A percentile compares a stretch with the other conserved stretches of the same genome.
Evolutionary conservation across 2,329 filamentous ascomycete species (phyloP).

Genomic region (Zalaria obscura): DNA sequence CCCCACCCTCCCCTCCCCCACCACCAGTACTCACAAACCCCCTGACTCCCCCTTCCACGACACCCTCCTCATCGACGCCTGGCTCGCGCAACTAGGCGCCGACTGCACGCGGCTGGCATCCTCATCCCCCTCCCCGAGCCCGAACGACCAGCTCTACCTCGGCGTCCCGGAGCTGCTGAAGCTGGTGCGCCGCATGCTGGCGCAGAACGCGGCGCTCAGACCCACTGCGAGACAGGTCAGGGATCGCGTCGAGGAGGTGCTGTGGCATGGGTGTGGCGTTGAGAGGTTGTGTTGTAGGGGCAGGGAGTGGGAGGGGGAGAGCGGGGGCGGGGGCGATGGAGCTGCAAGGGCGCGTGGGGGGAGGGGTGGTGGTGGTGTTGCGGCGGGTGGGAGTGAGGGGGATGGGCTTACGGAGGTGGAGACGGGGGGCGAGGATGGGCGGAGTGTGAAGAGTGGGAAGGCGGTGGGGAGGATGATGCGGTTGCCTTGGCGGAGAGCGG

Average conservation of each 20-base stretch:
- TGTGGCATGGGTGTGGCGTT: conserved; percentile 14
- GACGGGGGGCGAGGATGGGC: too few species aligned
- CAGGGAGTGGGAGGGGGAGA: not conserved
- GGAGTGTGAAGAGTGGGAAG: too few species aligned
- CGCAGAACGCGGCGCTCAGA: conserved; percentile 22
- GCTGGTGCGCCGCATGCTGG: conserved; percentile 28
- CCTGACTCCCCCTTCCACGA: conserved; percentile 60
- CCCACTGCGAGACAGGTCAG: conserved; percentile 27
- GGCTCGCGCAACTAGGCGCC: conserved; percentile 49
- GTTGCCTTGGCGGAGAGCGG: too few species aligned
- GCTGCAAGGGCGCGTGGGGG: too few species aligned
- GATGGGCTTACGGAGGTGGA: too few species aligned
- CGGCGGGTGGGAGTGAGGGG: too few species aligned
- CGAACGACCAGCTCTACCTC: conserved; percentile 18
- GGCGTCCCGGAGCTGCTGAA: conserved; percentile 26
- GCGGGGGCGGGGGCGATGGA: too few species aligned
- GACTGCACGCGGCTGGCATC: conserved; percentile 18
- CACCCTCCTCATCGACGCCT: conserved; percentile 51
- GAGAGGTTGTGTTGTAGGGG: not conserved
- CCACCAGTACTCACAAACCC: conserved; percentile 33
- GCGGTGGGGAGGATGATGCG: too few species aligned
- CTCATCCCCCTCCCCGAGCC: not conserved
- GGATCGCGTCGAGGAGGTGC: conserved; percentile 17
- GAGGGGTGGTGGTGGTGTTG: too few species aligned
- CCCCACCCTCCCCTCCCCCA: not conserved